phyloP scores from a whole-genome alignment of 768 basidiomycete genomes.

The Gymnopilus junonius region DNA sequence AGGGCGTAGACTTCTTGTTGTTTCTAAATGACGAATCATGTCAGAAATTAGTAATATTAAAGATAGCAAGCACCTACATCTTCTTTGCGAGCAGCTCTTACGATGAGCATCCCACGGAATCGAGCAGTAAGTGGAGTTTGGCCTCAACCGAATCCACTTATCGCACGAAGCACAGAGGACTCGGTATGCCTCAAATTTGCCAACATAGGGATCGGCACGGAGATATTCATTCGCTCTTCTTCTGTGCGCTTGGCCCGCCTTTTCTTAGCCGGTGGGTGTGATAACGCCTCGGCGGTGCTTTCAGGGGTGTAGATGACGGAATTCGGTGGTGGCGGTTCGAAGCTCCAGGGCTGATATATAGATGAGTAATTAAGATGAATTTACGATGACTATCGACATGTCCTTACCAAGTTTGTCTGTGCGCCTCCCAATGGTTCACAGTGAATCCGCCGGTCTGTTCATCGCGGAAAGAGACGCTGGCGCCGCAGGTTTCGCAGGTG shows the following conservation, averaged over 20 bases:
- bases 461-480: conserved; percentile 69
- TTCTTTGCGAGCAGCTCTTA: conserved; percentile 84
- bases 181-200: conserved; percentile 80
- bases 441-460: conserved; percentile 66
- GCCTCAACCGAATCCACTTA: conserved; percentile 85
- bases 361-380: neutral
- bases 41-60: neutral
- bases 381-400: neutral
- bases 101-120: conserved; percentile 89
- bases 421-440: conserved; percentile 70
- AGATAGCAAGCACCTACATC: conserved; percentile 48
- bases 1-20: conserved; percentile 61
- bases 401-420: conserved; percentile 61
- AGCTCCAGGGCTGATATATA: neutral
- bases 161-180: conserved; percentile 81
- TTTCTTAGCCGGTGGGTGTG: conserved; percentile 60
- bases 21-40: conserved; percentile 30
- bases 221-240: conserved; percentile 77
- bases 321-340: conserved; percentile 20
- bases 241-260: conserved; percentile 79
- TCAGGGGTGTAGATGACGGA: conserved; percentile 49
- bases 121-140: conserved; percentile 87
- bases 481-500: conserved; percentile 66
- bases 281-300: conserved; percentile 42
- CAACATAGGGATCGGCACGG: conserved; percentile 74